Base-by-base conservation (phyloP, 2,329 filamentous ascomycete species). In the Colletotrichum zoysiae region DNA sequence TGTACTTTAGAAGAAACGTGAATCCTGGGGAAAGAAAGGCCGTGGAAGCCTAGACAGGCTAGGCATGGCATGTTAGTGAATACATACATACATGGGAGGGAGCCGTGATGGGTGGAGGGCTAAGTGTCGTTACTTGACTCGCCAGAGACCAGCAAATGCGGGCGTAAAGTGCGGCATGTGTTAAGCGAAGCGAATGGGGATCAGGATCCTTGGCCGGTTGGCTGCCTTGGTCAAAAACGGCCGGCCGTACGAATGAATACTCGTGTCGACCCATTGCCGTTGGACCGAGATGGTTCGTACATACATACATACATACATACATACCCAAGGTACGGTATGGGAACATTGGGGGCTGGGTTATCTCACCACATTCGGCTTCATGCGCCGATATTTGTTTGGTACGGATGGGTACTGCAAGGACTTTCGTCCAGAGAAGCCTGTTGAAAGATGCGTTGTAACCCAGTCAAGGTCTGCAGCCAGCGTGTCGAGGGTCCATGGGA, bases 81-180 rank as follows among this genome's bases (percentile, higher is more conserved):
- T 16, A 33, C n/a, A 23, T 23, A 30, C 63, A 57, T 16, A 33
- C n/a, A 23, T 60, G 69, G 2, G 51, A 35, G 2, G 2, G 51
- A 35, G 2, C 56, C 23, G 30, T 56, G 69, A 60, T 69, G 69
- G 69, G 65, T 69, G 65, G 53, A 63, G 59, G 59, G 65, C 59
- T 12, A 58, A 59, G 46, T 33, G 18, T 38, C 3, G 20, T 44
- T 14, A 69, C 53, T 72, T 60, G 70, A 56, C 60, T 60, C 40
- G 53, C 9, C 35, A 40, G 56, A 57, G 30, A 57, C 40, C n/a
- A 20, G 57, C 61, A 61, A 71, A 73, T 73, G 70, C 67, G 61
- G 62, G 67, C 40, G 26, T 50, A 42, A 66, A 67, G 67, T 61
- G 50, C 60, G 57, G 35, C 35, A 40, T 51, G 56, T 18, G 50